Evolutionary conservation across 257 asterid genomes (phyloP).

Genomic region (Fraxinus americana): DNA sequence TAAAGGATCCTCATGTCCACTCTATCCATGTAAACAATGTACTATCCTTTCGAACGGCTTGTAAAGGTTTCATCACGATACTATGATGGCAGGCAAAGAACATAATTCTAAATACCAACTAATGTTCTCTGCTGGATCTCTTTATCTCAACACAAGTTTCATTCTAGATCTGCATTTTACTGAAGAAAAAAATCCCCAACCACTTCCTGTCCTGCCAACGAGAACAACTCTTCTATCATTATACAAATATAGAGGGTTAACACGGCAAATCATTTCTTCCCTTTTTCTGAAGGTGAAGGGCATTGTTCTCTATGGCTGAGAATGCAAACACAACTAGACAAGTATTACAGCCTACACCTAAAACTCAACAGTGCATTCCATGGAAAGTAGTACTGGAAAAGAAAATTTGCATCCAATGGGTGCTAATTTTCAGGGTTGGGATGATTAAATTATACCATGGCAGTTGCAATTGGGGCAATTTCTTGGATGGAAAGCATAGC

Average conservation of each 20-base stretch:
- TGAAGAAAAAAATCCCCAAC: background rate
- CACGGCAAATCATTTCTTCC: background rate
- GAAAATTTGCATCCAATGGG: background rate
- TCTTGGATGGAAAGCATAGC: background rate
- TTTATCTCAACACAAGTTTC: too few relatives aligned
- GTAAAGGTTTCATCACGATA: background rate
- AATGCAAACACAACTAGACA: background rate
- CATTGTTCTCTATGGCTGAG: background rate
- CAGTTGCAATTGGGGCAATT: background rate
- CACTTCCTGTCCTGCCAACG: background rate
- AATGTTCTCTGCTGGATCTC: background rate
- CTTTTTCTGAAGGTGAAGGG: background rate
- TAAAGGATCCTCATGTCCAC: background rate
- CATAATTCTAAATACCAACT: background rate
- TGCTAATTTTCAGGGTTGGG: background rate
- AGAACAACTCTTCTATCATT: background rate
- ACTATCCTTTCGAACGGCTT: background rate
- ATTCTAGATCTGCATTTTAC: too few relatives aligned
- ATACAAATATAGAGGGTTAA: background rate
- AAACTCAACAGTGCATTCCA: background rate
- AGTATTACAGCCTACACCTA: background rate
- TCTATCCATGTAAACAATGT: background rate
- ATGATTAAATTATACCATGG: background rate
- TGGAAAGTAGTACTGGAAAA: background rate
- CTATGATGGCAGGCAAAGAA: background rate